A percentile compares a stretch with the other conserved stretches of the same genome.
Evolutionary conservation across 495 filamentous ascomycete genomes (phyloP).

Genomic region (Tuber aestivum): DNA sequence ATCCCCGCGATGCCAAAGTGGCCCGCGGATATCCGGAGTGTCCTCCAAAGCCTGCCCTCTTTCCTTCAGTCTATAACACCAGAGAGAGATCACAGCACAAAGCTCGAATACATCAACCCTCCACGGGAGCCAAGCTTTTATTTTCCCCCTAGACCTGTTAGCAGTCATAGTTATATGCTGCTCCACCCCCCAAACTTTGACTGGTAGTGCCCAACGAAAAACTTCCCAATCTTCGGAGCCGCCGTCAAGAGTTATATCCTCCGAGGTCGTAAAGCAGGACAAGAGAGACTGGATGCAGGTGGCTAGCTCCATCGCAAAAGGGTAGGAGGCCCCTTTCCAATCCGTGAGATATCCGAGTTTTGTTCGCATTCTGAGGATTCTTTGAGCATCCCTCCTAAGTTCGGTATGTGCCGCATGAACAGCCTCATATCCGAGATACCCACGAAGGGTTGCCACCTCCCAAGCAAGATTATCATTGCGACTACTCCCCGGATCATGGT

Average conservation of each 20-base stretch:
- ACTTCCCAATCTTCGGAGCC: background rate
- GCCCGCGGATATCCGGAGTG: background rate
- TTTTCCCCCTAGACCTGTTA: background rate
- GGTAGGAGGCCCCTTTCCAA: background rate
- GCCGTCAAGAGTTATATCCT: constrained; percentile 1
- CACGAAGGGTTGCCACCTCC: background rate
- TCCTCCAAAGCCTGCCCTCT: background rate
- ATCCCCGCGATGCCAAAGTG: background rate
- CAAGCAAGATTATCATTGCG: background rate
- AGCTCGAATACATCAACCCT: constrained; percentile 2
- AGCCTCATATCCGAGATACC: too few species aligned
- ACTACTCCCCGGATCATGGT: background rate
- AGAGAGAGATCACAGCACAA: constrained; percentile 15
- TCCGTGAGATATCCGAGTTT: background rate
- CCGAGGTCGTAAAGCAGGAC: background rate
- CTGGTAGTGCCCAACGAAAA: constrained; percentile 8
- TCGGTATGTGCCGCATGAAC: too few species aligned
- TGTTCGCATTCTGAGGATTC: background rate
- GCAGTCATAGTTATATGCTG: background rate
- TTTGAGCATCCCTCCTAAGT: too few species aligned
- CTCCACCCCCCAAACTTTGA: background rate
- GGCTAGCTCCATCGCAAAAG: background rate
- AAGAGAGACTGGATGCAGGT: background rate
- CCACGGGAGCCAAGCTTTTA: constrained; percentile 15
- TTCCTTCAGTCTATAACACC: constrained; percentile 5